Evolutionary conservation across 2,329 filamentous ascomycete species (phyloP).

Genomic region (Ophiostoma pallidulum): DNA sequence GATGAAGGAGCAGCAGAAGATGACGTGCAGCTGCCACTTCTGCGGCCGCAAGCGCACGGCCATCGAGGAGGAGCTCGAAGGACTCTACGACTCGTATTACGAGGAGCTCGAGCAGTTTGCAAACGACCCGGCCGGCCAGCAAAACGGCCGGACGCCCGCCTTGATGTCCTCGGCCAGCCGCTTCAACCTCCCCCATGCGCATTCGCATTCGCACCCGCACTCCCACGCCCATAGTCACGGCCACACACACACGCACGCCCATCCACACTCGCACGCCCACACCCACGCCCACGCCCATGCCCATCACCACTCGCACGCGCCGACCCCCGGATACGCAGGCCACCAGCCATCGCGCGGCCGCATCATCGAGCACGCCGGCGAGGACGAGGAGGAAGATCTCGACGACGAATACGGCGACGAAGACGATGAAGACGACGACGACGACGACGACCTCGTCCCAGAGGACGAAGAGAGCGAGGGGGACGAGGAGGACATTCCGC

Average conservation of each 20-base stretch:
- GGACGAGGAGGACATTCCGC: conserved; percentile 56
- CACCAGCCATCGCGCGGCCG: conserved; percentile 67
- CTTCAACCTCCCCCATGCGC: conserved; percentile 41
- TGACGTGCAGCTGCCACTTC: conserved; percentile 96
- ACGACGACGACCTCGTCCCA: conserved; percentile 36
- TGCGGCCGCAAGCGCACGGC: conserved; percentile 93
- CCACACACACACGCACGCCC: not conserved
- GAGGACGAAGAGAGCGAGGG: conserved; percentile 56
- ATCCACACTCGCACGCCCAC: too few relatives aligned
- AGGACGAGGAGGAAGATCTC: conserved; percentile 47
- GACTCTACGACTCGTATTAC: conserved; percentile 97
- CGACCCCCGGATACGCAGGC: conserved; percentile 48
- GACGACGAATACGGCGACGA: conserved; percentile 47
- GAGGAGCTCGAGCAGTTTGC: conserved; percentile 96
- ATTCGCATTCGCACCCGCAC: conserved; percentile 2
- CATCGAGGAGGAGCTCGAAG: conserved; percentile 95
- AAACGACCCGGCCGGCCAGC: conserved; percentile 55
- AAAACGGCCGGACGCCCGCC: conserved; percentile 55
- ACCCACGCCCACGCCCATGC: not conserved
- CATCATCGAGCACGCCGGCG: conserved; percentile 57
- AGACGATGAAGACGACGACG: conserved; percentile 39
- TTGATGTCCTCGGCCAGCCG: conserved; percentile 60
- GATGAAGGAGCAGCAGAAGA: conserved; percentile 99
- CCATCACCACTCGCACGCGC: conserved; percentile 35
- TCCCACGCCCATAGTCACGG: not conserved